A percentile compares a stretch with the other conserved stretches of the same genome.
Evolutionary conservation across 2,329 filamentous ascomycete genomes (phyloP).

Genomic region (Uncinocarpus reesii): DNA sequence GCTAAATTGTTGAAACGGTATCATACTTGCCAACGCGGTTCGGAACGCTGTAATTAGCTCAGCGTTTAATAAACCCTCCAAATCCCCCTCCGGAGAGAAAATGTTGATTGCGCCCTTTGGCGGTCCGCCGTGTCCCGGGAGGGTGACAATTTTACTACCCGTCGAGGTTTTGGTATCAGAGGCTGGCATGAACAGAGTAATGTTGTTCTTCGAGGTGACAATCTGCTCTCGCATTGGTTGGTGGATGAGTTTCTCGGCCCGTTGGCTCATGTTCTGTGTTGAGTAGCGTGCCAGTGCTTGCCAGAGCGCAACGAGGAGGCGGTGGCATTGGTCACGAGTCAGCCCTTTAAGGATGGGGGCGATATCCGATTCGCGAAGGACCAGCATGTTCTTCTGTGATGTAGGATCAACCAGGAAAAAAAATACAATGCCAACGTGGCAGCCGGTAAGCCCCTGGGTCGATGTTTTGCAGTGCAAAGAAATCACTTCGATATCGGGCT

Average conservation of each 20-base stretch:
- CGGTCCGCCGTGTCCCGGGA: conserved; percentile 37
- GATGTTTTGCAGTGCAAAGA: not conserved
- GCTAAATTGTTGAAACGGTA: conserved; percentile 46
- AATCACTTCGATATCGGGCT: no score
- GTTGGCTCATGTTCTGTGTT: conserved; percentile 13
- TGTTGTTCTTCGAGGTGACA: conserved; percentile 35
- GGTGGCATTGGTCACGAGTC: conserved; percentile 26
- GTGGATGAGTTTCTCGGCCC: conserved; percentile 24
- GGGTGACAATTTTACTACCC: conserved; percentile 62
- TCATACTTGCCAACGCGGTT: conserved; percentile 61
- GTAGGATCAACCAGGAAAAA: not conserved
- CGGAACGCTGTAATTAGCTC: conserved; percentile 69
- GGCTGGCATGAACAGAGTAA: conserved; percentile 66
- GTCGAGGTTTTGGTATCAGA: conserved; percentile 49
- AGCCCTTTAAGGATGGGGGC: conserved; percentile 27
- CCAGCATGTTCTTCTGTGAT: conserved; percentile 12
- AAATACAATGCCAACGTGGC: not conserved
- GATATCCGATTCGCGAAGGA: conserved; percentile 20
- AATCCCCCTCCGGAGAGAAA: conserved; percentile 51
- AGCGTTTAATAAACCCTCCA: conserved; percentile 61
- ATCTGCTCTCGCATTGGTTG: conserved; percentile 37
- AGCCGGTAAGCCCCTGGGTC: not conserved
- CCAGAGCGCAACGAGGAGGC: conserved; percentile 30
- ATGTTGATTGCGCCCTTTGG: conserved; percentile 61
- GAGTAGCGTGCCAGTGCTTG: conserved; percentile 28